phyloP scores from a whole-genome alignment of 768 basidiomycete genomes.

The Trametes elegans region DNA sequence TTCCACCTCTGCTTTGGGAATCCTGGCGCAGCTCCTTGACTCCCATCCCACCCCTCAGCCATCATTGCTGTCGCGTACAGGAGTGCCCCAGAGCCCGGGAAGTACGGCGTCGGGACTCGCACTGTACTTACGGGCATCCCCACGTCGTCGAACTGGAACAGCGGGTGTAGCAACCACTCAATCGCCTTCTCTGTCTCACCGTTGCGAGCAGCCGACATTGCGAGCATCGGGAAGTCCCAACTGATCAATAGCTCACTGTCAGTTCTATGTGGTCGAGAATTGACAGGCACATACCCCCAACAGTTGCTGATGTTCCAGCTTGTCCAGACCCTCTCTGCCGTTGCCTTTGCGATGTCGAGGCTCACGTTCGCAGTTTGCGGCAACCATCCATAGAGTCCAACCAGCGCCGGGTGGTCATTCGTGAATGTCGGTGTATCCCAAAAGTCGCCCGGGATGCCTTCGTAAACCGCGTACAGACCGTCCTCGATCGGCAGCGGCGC shows the following conservation, averaged over 20 bases:
- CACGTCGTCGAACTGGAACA: conserved; percentile 57
- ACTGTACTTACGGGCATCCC: conserved; percentile 60
- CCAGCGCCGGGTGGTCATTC: conserved; percentile 57
- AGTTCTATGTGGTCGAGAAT: background rate
- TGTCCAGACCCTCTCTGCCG: conserved; percentile 52
- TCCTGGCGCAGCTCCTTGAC: conserved; percentile 36
- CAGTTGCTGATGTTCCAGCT: conserved; percentile 54
- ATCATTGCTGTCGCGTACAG: conserved; percentile 55
- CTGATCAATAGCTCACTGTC: conserved; percentile 26
- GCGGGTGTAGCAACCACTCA: conserved; percentile 52
- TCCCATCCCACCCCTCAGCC: conserved; percentile 57
- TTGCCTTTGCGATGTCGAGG: conserved; percentile 43
- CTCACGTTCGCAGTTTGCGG: conserved; percentile 49
- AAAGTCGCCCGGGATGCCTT: conserved; percentile 50
- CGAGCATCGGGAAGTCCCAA: conserved; percentile 65
- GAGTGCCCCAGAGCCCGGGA: conserved; percentile 54
- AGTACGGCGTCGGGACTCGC: conserved; percentile 56
- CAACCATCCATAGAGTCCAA: conserved; percentile 57
- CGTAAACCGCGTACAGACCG: conserved; percentile 53
- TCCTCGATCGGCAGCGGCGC: conserved; percentile 52
- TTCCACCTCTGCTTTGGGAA: conserved; percentile 41
- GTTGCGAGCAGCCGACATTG: conserved; percentile 58
- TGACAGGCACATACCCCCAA: conserved; percentile 43
- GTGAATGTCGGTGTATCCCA: conserved; percentile 51
- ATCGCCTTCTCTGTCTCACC: conserved; percentile 48